A percentile compares a stretch with the other conserved stretches of the same genome.
Conservation (phyloP, 805 yeast genomes). For the Nakazawaea wickerhamii region DNA sequence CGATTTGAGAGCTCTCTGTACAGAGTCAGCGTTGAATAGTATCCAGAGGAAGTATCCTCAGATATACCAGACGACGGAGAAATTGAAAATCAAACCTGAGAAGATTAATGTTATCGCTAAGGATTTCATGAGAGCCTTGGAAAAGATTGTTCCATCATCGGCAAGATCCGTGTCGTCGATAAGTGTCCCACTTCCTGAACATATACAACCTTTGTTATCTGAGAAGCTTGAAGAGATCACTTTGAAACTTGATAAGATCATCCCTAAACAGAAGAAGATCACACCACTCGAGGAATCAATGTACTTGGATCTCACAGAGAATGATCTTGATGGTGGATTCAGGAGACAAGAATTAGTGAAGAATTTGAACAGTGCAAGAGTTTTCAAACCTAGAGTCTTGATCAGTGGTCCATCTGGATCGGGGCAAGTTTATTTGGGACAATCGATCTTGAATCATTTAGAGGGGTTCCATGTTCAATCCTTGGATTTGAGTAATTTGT, state of each 20-base stretch:
- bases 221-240: constrained; percentile 42
- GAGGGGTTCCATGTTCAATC: constrained; percentile 91
- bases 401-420: constrained; percentile 70
- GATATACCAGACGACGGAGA: constrained; percentile 72
- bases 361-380: constrained; percentile 39
- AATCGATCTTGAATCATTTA: constrained; percentile 73
- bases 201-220: constrained; percentile 59
- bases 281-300: constrained; percentile 65
- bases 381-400: constrained; percentile 77
- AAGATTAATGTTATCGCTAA: constrained; percentile 68
- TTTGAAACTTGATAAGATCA: constrained; percentile 42
- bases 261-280: constrained; percentile 55
- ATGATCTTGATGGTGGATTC: constrained; percentile 62
- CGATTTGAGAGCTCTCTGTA: constrained; percentile 87
- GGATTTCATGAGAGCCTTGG: constrained; percentile 83
- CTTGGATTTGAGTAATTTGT: constrained; percentile 71
- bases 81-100: constrained; percentile 65
- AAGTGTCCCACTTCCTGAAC: constrained; percentile 75
- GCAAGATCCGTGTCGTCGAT: constrained; percentile 74
- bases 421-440: constrained; percentile 82
- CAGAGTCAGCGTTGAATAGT: constrained; percentile 90
- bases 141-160: constrained; percentile 86
- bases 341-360: constrained; percentile 56
- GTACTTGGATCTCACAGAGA: constrained; percentile 51
- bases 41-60: constrained; percentile 93